A percentile compares a stretch with the other conserved stretches of the same genome.
These are phyloP conservation scores for Dioscorea alata DNA, from an alignment of 106 monocot species.

Conservation along the genomic window DNA sequence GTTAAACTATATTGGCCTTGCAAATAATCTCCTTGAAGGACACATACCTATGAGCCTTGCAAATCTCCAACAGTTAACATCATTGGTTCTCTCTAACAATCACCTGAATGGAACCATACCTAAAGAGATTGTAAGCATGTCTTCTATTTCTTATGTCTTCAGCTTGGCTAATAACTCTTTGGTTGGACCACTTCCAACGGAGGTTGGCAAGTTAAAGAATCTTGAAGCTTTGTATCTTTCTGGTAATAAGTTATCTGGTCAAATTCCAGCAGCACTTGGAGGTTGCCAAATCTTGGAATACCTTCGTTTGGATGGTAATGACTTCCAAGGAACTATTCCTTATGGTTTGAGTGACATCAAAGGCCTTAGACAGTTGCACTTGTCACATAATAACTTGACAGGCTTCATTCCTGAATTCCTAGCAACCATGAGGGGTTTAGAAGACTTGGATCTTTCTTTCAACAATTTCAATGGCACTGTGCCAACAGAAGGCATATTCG, in stretches of 20 bases:
- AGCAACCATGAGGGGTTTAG: not conserved
- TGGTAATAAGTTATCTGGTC: not conserved
- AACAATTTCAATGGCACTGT: not conserved
- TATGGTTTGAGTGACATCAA: not conserved
- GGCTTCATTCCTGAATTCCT: not conserved
- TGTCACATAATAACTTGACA: not conserved
- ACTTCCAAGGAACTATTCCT: not conserved
- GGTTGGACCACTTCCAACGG: not conserved
- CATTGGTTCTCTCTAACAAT: not conserved
- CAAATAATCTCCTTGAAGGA: not conserved
- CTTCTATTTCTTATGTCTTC: not conserved
- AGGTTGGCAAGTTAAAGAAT: not conserved
- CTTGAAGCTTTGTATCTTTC: not conserved
- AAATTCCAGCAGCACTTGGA: constrained; percentile 3
- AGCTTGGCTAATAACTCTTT: not conserved
- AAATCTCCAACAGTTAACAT: not conserved
- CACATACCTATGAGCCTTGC: not conserved
- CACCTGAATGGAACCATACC: constrained; percentile 2
- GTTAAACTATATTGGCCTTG: not conserved
- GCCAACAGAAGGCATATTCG: not conserved
- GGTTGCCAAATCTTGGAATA: not conserved
- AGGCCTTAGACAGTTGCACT: not conserved
- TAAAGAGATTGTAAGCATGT: constrained; percentile 1
- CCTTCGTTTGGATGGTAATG: not conserved
- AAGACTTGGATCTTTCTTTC: not conserved